phyloP scores from a whole-genome alignment of 2,329 filamentous ascomycete genomes.

The Botryotinia calthae region DNA sequence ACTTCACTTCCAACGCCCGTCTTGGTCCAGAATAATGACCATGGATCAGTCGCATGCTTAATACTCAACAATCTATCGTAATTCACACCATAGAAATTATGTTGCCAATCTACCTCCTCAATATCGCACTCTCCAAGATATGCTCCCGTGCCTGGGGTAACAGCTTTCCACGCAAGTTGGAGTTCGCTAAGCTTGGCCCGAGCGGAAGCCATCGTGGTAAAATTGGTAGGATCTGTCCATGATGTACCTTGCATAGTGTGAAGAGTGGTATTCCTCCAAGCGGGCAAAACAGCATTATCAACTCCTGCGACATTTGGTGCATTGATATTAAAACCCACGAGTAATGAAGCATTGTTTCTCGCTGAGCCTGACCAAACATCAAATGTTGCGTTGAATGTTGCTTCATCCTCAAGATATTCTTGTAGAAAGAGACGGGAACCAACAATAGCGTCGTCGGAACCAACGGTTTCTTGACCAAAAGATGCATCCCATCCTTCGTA shows the following conservation, averaged over 20 bases:
- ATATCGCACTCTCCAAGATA: conserved; percentile 24
- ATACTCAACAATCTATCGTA: conserved; percentile 25
- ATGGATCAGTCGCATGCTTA: conserved; percentile 26
- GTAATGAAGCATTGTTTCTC: background rate
- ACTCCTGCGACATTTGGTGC: background rate
- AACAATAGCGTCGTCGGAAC: conserved; percentile 36
- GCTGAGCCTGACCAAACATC: conserved; percentile 32
- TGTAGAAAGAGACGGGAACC: conserved; percentile 45
- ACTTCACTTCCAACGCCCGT: conserved; percentile 30
- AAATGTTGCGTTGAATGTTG: conserved; percentile 32
- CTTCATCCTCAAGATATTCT: conserved; percentile 39
- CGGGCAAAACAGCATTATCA: conserved; percentile 41
- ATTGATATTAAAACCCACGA: conserved; percentile 15
- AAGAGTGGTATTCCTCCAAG: conserved; percentile 24
- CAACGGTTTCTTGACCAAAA: conserved; percentile 43
- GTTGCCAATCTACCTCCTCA: conserved; percentile 22
- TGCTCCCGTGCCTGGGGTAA: conserved; percentile 19
- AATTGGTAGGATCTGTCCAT: conserved; percentile 14
- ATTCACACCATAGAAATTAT: conserved; percentile 43
- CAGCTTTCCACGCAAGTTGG: conserved; percentile 24
- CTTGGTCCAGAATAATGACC: conserved; percentile 25
- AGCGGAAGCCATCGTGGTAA: conserved; percentile 11
- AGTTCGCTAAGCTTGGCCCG: conserved; percentile 21
- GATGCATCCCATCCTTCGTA: conserved; percentile 39
- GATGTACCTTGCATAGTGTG: conserved; percentile 24